Conservation (phyloP, 1,139 yeast species). For the Pichia sp. region DNA sequence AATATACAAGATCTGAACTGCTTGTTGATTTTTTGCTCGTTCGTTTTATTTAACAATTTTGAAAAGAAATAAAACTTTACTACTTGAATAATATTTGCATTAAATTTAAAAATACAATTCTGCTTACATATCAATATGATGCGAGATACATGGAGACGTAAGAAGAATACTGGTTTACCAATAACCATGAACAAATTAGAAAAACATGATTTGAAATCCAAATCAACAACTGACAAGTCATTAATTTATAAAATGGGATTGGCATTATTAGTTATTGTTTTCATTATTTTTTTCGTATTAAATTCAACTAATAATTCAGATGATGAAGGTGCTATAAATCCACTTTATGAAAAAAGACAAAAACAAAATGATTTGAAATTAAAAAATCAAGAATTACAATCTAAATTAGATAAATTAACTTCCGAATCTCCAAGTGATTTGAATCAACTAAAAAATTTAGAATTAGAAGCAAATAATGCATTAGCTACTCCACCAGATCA, state of each 20-base stretch:
- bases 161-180: conserved; percentile 10
- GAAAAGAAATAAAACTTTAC: too few relatives aligned
- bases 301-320: neutral
- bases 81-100: too few relatives aligned
- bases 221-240: neutral
- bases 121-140: neutral
- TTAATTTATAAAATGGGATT: conserved; percentile 1
- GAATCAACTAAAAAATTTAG: neutral
- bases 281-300: neutral
- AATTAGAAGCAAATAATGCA: conserved; percentile 7
- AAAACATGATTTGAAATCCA: neutral
- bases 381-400: neutral
- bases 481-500: conserved; percentile 15
- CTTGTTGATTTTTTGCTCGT: too few relatives aligned
- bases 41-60: too few relatives aligned
- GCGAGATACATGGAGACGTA: conserved; percentile 13
- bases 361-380: neutral
- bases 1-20: too few relatives aligned
- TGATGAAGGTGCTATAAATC: neutral
- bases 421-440: too few relatives aligned
- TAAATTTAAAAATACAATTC: too few relatives aligned
- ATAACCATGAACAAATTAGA: conserved; percentile 3
- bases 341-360: neutral
- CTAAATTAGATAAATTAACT: neutral
- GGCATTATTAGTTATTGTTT: neutral